These are phyloP conservation scores for Fusarium chuoi DNA, from an alignment of 2,329 filamentous ascomycete genomes.

Conservation along the genomic window DNA sequence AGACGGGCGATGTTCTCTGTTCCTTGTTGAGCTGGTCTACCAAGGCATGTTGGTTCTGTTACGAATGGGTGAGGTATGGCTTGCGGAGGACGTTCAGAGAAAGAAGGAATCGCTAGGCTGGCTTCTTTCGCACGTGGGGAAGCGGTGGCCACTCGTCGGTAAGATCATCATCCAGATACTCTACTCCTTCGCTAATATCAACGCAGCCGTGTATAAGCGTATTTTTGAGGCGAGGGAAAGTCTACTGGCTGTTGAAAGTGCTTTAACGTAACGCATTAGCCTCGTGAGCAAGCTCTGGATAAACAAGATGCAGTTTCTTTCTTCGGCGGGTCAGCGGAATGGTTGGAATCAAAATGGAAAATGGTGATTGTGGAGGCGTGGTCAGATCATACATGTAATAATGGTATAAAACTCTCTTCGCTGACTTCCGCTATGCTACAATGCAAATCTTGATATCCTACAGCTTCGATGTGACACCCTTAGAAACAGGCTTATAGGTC, in stretches of 20 bases:
- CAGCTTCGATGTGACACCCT: fast-evolving
- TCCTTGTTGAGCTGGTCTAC: background rate
- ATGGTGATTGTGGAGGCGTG: no score
- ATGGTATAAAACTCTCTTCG: background rate
- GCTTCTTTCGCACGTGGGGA: background rate
- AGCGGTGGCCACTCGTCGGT: background rate
- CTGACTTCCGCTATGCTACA: background rate
- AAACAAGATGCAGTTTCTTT: no score
- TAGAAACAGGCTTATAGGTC: background rate
- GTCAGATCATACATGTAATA: no score
- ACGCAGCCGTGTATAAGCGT: background rate
- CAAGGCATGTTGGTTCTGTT: background rate
- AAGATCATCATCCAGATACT: background rate
- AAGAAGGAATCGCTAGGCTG: background rate
- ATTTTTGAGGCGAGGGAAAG: background rate
- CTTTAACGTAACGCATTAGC: background rate
- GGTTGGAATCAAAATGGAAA: no score
- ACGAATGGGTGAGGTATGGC: background rate
- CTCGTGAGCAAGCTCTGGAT: no score
- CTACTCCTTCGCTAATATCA: fast-evolving
- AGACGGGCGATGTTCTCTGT: background rate
- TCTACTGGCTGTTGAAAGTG: background rate
- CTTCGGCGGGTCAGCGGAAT: no score
- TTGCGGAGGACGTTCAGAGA: fast-evolving
- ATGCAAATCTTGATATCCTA: background rate